Base-by-base conservation (phyloP, 73 alveolate species). In the Tetrahymena borealis region DNA sequence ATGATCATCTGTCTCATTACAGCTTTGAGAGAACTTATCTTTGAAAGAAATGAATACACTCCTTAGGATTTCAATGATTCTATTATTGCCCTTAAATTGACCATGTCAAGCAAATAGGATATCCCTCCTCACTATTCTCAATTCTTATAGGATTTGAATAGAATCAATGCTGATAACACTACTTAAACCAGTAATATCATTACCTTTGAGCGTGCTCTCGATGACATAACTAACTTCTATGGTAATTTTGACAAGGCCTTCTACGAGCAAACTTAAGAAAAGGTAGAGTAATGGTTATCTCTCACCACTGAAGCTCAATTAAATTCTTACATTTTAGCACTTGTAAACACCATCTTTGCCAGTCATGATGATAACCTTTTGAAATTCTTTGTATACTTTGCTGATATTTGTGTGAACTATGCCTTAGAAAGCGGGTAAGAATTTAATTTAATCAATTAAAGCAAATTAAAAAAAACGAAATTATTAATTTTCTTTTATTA, bases 401-500 rank as follows among this genome's bases (percentile, higher is more conserved):
- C 78, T 33, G 95, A 93, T 40, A 33, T 93, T 13, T 60, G 95
- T 90, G 33, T 93, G 43, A 85, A 18, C 39, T 85, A 93, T 36
- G 79, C 40, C 32, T 79, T 33, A 32, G 91, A 90, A 32, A 38
- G 77, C 77, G 78, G 78, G 91, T 91, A 93, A 39, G 12, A 37
- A 42, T 15, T 60, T n/a, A 13, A 9, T 9, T 39, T 9, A 39
- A 39, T 39, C 20, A 38, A 92, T 92, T 7, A 93, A 93, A 93
- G 38, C 91, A 10, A 78, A 39, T 2, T 91, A 91, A 41, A 78
- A 78, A 85, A n/a, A 79, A 1, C 91, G 90, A 95, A 93, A 37
- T 78, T 95, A 95, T 91, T 94, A 95, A 31, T 42, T 95, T 91
- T 92, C 93, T 77, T 91, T 93, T 95, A 85, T 91, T 39, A 95